Conservation (phyloP, 441 rosid genomes). For the Populus hybrid region DNA sequence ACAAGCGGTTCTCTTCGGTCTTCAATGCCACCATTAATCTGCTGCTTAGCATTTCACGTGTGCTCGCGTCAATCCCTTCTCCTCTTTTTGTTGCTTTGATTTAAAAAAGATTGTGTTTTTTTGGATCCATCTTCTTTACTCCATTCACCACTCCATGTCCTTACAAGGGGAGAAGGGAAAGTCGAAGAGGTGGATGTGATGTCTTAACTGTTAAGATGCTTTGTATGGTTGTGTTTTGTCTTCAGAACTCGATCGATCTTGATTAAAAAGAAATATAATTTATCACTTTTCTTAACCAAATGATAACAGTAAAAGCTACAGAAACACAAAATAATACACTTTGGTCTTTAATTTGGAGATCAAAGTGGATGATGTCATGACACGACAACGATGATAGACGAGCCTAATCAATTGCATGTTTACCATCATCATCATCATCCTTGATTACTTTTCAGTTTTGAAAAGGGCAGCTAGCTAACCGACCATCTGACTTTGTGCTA, state of each 20-base stretch:
- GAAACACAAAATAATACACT: not conserved
- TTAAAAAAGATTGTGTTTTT: not conserved
- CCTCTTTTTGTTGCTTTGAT: not conserved
- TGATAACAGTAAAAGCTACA: no score
- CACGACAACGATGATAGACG: not conserved
- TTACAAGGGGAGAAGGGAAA: not conserved
- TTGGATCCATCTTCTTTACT: not conserved
- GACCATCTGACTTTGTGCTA: not conserved
- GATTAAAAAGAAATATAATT: no score
- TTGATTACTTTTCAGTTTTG: not conserved
- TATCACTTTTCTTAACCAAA: no score
- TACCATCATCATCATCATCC: not conserved
- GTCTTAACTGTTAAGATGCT: not conserved
- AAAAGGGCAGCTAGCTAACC: no score
- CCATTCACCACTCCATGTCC: not conserved
- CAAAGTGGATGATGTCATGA: not conserved
- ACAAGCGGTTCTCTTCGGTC: constrained; percentile 17
- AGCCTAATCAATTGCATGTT: not conserved
- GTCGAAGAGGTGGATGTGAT: not conserved
- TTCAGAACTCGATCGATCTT: no score
- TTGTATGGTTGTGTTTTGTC: not conserved
- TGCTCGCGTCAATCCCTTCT: not conserved
- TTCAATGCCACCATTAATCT: not conserved
- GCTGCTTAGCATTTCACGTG: constrained; percentile 6
- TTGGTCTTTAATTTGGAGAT: not conserved